A percentile compares a stretch with the other conserved stretches of the same genome.
These are phyloP conservation scores for Bullera alba DNA, from an alignment of 768 basidiomycete genomes.

Conservation along the genomic window DNA sequence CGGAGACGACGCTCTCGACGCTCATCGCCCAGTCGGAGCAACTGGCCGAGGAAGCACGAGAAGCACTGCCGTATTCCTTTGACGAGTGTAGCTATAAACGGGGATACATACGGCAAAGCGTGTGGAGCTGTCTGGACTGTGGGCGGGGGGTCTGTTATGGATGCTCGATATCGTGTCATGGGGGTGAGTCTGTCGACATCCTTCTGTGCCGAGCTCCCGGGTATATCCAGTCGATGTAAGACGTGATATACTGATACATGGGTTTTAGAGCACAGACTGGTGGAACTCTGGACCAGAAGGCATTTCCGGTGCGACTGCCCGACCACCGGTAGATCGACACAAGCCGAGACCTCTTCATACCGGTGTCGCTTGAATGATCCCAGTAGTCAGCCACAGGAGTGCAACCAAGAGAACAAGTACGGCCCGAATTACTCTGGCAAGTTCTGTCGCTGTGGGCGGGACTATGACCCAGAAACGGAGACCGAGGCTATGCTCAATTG, in stretches of 20 bases:
- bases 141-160: slow-evolving; percentile 44
- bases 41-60: slow-evolving; percentile 37
- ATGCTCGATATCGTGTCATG: slow-evolving; percentile 45
- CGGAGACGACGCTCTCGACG: slow-evolving; percentile 31
- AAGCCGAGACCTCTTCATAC: slow-evolving; percentile 4
- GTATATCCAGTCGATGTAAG: background rate
- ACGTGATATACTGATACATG: background rate
- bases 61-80: slow-evolving; percentile 38
- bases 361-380: slow-evolving; percentile 28
- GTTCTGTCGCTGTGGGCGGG: slow-evolving; percentile 43
- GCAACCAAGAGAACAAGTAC: slow-evolving; percentile 36
- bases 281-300: slow-evolving; percentile 40
- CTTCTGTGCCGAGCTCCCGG: background rate
- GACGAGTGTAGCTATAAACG: slow-evolving; percentile 39
- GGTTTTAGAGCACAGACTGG: slow-evolving; percentile 35
- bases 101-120: slow-evolving; percentile 36
- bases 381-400: slow-evolving; percentile 20
- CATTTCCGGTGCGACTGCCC: slow-evolving; percentile 44
- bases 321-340: slow-evolving; percentile 14
- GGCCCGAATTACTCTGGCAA: slow-evolving; percentile 32
- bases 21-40: slow-evolving; percentile 31
- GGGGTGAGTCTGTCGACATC: slow-evolving; percentile 16
- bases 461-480: slow-evolving; percentile 42
- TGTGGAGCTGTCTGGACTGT: slow-evolving; percentile 44
- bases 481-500: slow-evolving; percentile 42